These are phyloP conservation scores for Rhytidiadelphus loreus DNA, from an alignment of 225 moss, liverwort and hornwort species.

Conservation along the genomic window DNA sequence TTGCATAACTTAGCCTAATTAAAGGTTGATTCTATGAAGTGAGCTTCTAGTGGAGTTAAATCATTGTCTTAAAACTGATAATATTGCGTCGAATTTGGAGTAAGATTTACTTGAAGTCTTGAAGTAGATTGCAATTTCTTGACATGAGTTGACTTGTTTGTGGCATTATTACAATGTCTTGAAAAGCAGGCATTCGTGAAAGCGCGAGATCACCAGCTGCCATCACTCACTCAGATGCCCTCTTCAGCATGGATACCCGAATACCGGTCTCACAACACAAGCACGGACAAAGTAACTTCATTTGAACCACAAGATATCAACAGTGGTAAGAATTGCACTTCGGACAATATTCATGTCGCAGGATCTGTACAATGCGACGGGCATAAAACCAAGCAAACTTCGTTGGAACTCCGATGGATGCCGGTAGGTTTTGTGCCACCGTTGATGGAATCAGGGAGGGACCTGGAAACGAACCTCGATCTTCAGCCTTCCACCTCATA, in stretches of 20 bases:
- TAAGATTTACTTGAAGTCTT: background rate
- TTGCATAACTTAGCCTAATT: background rate
- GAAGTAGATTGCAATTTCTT: background rate
- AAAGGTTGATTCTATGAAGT: background rate
- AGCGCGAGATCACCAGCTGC: background rate
- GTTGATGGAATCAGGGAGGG: background rate
- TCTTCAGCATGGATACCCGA: background rate
- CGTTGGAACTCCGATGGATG: too few relatives aligned
- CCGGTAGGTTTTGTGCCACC: background rate
- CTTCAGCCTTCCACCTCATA: background rate
- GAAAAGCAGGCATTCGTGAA: background rate
- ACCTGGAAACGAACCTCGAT: background rate
- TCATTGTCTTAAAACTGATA: background rate
- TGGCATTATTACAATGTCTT: background rate
- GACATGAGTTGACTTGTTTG: background rate
- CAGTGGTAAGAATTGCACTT: background rate
- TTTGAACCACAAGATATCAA: background rate
- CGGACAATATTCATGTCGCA: background rate
- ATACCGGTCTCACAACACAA: background rate
- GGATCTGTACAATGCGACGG: background rate
- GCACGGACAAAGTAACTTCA: background rate
- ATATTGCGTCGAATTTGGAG: background rate
- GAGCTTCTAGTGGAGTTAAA: background rate
- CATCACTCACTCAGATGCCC: background rate
- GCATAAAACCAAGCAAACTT: too few relatives aligned